These are phyloP conservation scores for Lactifluus subvellereus DNA, from an alignment of 768 basidiomycete species.

Conservation along the genomic window DNA sequence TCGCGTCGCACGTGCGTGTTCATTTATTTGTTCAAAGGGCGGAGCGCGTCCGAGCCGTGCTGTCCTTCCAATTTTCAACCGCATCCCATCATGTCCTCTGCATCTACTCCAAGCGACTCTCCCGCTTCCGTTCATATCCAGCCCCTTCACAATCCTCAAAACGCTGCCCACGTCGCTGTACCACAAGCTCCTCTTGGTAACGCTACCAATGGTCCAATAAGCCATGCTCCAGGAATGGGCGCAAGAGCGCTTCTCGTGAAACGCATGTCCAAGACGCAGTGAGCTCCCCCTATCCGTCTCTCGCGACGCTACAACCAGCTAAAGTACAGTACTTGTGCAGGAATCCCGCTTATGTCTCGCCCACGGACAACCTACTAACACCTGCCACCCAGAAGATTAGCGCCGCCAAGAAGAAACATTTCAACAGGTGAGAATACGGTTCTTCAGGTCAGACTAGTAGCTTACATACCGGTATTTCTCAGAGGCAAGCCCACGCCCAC, in stretches of 20 bases:
- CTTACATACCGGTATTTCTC: not conserved
- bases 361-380: constrained; percentile 93
- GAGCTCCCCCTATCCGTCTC: constrained; percentile 32
- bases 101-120: constrained; percentile 59
- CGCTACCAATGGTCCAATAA: constrained; percentile 44
- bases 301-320: not conserved
- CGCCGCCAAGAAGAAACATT: constrained; percentile 90
- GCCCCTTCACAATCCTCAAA: constrained; percentile 80
- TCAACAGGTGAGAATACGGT: constrained; percentile 60
- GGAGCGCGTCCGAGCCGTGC: not conserved
- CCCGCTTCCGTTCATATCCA: constrained; percentile 55
- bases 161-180: constrained; percentile 70
- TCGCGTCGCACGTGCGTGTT: constrained; percentile 26
- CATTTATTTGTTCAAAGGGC: constrained; percentile 12
- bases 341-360: constrained; percentile 85
- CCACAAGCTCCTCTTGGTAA: constrained; percentile 80
- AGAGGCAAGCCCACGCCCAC: constrained; percentile 55
- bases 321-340: constrained; percentile 36
- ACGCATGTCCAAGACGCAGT: constrained; percentile 88
- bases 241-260: constrained; percentile 91
- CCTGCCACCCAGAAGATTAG: constrained; percentile 89
- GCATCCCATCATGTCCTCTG: constrained; percentile 43
- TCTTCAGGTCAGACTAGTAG: constrained; percentile 10
- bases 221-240: constrained; percentile 66
- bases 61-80: not conserved